These are phyloP conservation scores for Verticillium dahliae DNA, from an alignment of 2,329 filamentous ascomycete genomes.

Conservation along the genomic window DNA sequence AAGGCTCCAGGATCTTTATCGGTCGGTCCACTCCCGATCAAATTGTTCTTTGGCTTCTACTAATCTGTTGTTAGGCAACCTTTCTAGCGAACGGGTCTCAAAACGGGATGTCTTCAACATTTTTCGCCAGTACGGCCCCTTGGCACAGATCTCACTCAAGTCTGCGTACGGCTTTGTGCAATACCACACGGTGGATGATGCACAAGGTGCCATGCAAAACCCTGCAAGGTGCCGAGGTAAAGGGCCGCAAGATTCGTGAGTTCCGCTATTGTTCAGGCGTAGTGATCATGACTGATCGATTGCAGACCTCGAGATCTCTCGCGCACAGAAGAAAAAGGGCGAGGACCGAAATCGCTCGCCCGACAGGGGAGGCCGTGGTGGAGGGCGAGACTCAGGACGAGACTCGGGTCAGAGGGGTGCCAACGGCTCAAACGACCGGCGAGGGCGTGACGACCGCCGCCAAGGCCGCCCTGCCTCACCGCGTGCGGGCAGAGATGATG, in stretches of 20 bases:
- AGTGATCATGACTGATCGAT: background rate
- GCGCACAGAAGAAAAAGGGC: constrained; percentile 73
- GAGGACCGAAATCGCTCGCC: constrained; percentile 50
- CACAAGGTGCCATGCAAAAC: constrained; percentile 63
- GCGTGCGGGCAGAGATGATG: constrained; percentile 54
- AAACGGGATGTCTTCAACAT: constrained; percentile 91
- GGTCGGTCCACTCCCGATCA: constrained; percentile 44
- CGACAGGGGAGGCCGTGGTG: constrained; percentile 39
- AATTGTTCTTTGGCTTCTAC: background rate
- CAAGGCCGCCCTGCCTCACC: constrained; percentile 55
- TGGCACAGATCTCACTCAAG: constrained; percentile 94
- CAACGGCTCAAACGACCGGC: constrained; percentile 40
- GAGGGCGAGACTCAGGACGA: constrained; percentile 37
- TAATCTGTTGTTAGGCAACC: constrained; percentile 57
- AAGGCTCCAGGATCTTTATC: constrained; percentile 73
- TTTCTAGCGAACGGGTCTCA: constrained; percentile 86
- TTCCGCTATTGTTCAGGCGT: constrained; percentile 12
- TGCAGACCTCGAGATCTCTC: constrained; percentile 82
- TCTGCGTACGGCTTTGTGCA: constrained; percentile 97
- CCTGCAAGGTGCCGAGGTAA: constrained; percentile 74
- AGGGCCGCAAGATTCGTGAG: constrained; percentile 92
- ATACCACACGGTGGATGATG: constrained; percentile 73
- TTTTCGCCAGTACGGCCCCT: constrained; percentile 76
- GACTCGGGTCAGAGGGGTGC: constrained; percentile 31
- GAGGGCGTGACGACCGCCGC: constrained; percentile 58